Conservation (phyloP, 1,284 basidiomycete genomes). For the Tylopilus sp. region DNA sequence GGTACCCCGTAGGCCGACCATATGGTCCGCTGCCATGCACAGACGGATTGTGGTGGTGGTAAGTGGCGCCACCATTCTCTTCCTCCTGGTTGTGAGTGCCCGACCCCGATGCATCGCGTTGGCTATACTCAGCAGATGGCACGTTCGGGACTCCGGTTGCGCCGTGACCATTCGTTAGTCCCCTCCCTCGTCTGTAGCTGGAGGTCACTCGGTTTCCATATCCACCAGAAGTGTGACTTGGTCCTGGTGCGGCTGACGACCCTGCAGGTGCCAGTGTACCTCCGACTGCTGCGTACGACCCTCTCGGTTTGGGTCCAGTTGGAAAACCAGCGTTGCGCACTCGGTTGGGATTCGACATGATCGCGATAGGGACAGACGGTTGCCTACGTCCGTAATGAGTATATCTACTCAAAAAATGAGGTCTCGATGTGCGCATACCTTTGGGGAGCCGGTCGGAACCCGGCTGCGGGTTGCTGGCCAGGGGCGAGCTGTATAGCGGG, state of each 20-base stretch:
- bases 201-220: slow-evolving; percentile 2
- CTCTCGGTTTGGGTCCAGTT: slow-evolving; percentile 6
- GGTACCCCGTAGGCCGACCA: slow-evolving; percentile 10
- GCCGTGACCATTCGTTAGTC: slow-evolving; percentile 8
- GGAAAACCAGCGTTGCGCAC: slow-evolving; percentile 34
- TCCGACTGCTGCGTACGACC: slow-evolving; percentile 9
- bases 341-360: slow-evolving; percentile 70
- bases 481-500: slow-evolving; percentile 52
- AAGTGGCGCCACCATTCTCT: slow-evolving; percentile 1
- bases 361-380: slow-evolving; percentile 41
- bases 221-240: slow-evolving; percentile 2
- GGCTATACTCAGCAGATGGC: slow-evolving; percentile 1
- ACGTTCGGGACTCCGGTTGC: not conserved
- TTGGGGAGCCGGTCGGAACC: slow-evolving; percentile 50
- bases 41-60: not conserved
- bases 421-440: slow-evolving; percentile 6
- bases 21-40: slow-evolving; percentile 9
- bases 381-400: slow-evolving; percentile 22
- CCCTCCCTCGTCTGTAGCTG: slow-evolving; percentile 5
- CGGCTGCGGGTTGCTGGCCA: slow-evolving; percentile 51
- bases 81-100: slow-evolving; percentile 2
- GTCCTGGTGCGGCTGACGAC: not conserved
- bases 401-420: not conserved
- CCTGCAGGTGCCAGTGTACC: not conserved
- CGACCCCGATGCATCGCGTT: not conserved